Evolutionary conservation across 2,329 filamentous ascomycete species (phyloP).

Genomic region (Pyrenophora teres): DNA sequence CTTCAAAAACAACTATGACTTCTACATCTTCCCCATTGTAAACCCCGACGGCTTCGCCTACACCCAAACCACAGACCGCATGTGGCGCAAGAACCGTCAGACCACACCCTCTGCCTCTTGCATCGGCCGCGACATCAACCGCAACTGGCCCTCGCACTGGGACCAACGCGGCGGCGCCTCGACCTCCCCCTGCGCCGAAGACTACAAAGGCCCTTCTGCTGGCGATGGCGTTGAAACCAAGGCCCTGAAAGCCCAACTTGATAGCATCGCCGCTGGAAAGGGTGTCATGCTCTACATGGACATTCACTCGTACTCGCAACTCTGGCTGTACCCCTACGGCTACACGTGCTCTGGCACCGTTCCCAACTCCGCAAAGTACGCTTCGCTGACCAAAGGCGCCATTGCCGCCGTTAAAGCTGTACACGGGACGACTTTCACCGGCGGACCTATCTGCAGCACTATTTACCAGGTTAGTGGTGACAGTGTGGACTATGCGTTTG

Average conservation of each 20-base stretch:
- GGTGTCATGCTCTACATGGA: conserved; percentile 68
- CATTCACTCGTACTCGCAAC: conserved; percentile 62
- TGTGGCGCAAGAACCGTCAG: conserved; percentile 50
- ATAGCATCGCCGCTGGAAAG: conserved; percentile 50
- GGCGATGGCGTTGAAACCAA: conserved; percentile 47
- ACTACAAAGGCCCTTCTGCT: conserved; percentile 44
- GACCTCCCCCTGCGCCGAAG: conserved; percentile 44
- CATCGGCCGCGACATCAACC: conserved; percentile 48
- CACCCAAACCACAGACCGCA: conserved; percentile 44
- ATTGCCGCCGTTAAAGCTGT: conserved; percentile 61
- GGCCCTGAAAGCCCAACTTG: conserved; percentile 54
- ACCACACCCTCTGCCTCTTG: conserved; percentile 35
- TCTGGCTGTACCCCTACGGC: conserved; percentile 61
- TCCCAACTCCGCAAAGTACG: conserved; percentile 55
- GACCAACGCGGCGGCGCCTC: conserved; percentile 37
- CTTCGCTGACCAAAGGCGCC: conserved; percentile 55
- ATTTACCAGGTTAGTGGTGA: conserved; percentile 63
- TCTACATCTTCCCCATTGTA: conserved; percentile 59
- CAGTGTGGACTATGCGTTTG: conserved; percentile 53
- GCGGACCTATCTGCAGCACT: conserved; percentile 61
- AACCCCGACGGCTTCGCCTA: conserved; percentile 49
- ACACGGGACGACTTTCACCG: conserved; percentile 52
- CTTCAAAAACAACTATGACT: conserved; percentile 66
- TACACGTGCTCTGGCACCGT: conserved; percentile 60
- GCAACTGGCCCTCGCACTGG: conserved; percentile 48